Base-by-base conservation (phyloP, 2,329 filamentous ascomycete species). In the Pseudocercospora crystallina region DNA sequence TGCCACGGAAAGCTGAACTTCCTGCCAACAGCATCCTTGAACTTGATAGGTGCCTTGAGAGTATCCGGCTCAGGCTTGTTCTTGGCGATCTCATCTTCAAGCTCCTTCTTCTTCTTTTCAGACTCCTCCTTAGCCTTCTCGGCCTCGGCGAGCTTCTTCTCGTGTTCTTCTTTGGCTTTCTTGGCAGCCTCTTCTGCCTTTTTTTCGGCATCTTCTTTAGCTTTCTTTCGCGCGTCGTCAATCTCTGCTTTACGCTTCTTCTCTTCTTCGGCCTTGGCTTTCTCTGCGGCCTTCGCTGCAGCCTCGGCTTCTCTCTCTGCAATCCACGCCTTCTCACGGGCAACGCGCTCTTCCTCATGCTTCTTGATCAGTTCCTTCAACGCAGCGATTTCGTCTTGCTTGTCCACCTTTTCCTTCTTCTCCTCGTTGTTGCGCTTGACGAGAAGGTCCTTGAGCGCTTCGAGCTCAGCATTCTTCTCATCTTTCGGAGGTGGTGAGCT, bases 1-100 rank as follows among this genome's bases (percentile, higher is more conserved):
- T 91, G 83, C 72, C 86, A 96, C 1, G 91, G 91, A 65, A 96
- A 96, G 71, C 84, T 94, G 69, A 95, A 96, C 70, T 95, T 96
- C 59, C 91, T 81, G 30, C 89, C 89, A 12, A 96, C 84, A 1
- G 90, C 90, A 67, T 96, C 91, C 71, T 95, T 95, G 74, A 95
- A 95, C 60, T 85, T 86, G 68, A 96, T 89, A 2, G 88, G 89
- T 37, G 84, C 77, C 69, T 89, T 87, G 59, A 78, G 77, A 49
- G 78, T 75, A n/a, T 80, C 76, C 2, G 77, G 74, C 64, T 65
- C 73, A 53, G 61, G 78, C 69, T 58, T 74, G 46, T 72, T 73
- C 47, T 75, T 76, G 40, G 70, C 72, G 2, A 70, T 69, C 54
- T 76, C 75, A 43, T 73, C 74, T 53, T 77, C 75, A 5, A 73